Evolutionary conservation across 805 yeast genomes (phyloP).

Genomic region (Hanseniaspora meyeri): DNA sequence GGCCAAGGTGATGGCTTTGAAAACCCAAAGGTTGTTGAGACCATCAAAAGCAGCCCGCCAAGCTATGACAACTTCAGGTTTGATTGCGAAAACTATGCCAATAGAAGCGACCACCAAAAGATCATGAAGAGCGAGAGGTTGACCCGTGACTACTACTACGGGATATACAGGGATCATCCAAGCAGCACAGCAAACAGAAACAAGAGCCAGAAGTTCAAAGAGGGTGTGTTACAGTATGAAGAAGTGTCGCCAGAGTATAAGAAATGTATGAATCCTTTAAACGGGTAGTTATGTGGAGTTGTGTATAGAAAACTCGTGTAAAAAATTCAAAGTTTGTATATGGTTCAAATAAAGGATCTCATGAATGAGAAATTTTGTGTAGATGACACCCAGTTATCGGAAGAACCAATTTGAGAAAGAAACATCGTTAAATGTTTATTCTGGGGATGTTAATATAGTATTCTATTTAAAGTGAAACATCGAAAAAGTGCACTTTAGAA

Average conservation of each 20-base stretch:
- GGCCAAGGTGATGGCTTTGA: not conserved
- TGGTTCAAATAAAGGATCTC: conserved; percentile 11
- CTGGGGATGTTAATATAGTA: not conserved
- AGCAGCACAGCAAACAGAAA: not conserved
- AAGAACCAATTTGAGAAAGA: conserved; percentile 3
- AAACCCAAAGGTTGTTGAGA: not conserved
- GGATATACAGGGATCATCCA: conserved; percentile 1
- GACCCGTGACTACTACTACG: not conserved
- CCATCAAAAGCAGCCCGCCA: not conserved
- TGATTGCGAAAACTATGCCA: conserved; percentile 1
- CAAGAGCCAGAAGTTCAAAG: not conserved
- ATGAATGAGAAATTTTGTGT: not conserved
- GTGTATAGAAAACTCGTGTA: conserved; percentile 5
- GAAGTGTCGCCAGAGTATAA: conserved; percentile 1
- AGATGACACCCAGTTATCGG: conserved; percentile 11
- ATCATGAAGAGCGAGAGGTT: not conserved
- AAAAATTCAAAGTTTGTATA: conserved; percentile 7
- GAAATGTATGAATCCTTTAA: conserved; percentile 12
- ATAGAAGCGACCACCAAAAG: not conserved
- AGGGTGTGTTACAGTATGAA: not conserved
- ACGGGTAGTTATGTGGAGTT: not conserved
- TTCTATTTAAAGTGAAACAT: too few relatives aligned
- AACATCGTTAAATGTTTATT: not conserved
- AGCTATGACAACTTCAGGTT: not conserved
- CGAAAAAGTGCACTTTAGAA: too few relatives aligned